These are phyloP conservation scores for Whalleya microplaca DNA, from an alignment of 2,329 filamentous ascomycete species.

Conservation along the genomic window DNA sequence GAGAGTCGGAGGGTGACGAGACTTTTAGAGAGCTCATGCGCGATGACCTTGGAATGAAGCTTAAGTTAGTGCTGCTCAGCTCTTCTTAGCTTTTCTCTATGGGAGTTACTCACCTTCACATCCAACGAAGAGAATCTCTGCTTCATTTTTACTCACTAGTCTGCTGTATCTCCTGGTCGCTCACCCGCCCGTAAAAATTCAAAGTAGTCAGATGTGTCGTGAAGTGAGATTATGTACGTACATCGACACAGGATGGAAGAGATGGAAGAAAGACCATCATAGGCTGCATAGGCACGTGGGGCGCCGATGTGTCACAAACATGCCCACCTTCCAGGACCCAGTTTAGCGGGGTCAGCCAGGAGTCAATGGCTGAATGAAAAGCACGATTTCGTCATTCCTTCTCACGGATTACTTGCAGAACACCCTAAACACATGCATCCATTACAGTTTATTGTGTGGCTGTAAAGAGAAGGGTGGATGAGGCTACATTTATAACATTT, in stretches of 20 bases:
- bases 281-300: slow-evolving; percentile 15
- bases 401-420: no score
- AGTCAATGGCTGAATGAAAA: no score
- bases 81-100: background rate
- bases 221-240: background rate
- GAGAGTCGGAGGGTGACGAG: slow-evolving; percentile 80
- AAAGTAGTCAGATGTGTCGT: background rate
- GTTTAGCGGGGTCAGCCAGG: no score
- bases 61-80: slow-evolving; percentile 4
- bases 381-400: no score
- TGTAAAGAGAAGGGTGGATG: no score
- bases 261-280: no score
- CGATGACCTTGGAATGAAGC: slow-evolving; percentile 71
- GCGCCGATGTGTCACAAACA: slow-evolving; percentile 1
- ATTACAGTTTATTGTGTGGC: no score
- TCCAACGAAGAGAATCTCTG: slow-evolving; percentile 62
- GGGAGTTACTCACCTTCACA: slow-evolving; percentile 51
- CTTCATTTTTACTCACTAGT: slow-evolving; percentile 48
- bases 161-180: background rate
- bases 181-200: background rate
- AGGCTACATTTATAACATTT: no score
- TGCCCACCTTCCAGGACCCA: no score
- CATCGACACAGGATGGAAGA: no score
- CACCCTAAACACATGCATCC: no score
- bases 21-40: slow-evolving; percentile 82